Conservation (phyloP, 2,329 filamentous ascomycete species). For the Sporothrix pallida region DNA sequence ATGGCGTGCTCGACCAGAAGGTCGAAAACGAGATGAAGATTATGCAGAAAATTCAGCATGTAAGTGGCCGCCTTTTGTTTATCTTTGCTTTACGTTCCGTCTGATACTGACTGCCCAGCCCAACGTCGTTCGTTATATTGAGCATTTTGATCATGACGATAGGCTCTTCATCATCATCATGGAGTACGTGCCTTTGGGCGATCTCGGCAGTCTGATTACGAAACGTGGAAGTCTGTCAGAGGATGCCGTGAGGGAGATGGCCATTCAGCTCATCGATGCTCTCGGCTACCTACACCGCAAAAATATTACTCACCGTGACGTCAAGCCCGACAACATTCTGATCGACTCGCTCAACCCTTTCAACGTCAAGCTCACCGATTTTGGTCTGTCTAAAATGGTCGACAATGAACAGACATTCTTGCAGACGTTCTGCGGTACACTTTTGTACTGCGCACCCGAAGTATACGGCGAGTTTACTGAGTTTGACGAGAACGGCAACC, state of each 20-base stretch:
- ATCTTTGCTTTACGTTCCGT: background rate
- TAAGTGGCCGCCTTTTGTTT: conserved; percentile 53
- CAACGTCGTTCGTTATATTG: conserved; percentile 90
- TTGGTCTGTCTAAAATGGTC: conserved; percentile 93
- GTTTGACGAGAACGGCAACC: conserved; percentile 67
- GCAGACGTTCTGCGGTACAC: conserved; percentile 93
- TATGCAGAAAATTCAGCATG: conserved; percentile 84
- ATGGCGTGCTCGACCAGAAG: conserved; percentile 85
- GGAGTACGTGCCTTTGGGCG: conserved; percentile 85
- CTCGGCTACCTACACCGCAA: conserved; percentile 84
- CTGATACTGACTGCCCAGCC: conserved; percentile 55
- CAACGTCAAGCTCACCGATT: conserved; percentile 90
- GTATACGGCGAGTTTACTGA: conserved; percentile 79
- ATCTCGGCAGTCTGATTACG: conserved; percentile 76
- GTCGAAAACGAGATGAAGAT: conserved; percentile 98
- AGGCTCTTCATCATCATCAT: conserved; percentile 95
- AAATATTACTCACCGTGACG: conserved; percentile 96
- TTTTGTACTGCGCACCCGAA: conserved; percentile 95
- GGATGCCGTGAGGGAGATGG: conserved; percentile 70
- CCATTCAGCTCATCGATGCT: conserved; percentile 78
- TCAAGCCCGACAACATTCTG: conserved; percentile 97
- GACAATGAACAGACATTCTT: conserved; percentile 89
- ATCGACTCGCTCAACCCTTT: conserved; percentile 76
- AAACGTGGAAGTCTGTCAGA: conserved; percentile 70
- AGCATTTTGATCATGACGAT: conserved; percentile 81